Conservation (phyloP, 805 yeast species). For the baker's yeast (Saccharomyces cerevisiae) region DNA sequence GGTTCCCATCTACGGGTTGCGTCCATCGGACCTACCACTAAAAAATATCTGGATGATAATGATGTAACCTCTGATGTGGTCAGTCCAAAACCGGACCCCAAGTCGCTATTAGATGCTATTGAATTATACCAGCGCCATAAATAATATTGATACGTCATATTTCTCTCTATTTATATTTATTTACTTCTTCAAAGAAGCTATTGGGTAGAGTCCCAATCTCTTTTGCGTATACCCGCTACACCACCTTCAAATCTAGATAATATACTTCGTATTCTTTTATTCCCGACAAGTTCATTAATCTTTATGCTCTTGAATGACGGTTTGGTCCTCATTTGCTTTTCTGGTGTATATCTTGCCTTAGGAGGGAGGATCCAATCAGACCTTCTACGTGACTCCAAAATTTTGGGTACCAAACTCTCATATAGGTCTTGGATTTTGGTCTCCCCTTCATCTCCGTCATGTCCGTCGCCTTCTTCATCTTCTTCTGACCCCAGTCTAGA, state of each 20-base stretch:
- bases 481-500: not conserved
- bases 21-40: constrained; percentile 90
- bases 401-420: constrained; percentile 27
- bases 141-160: not conserved
- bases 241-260: constrained; percentile 30
- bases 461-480: constrained; percentile 3
- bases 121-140: constrained; percentile 2
- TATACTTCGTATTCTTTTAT: constrained; percentile 19
- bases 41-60: constrained; percentile 44
- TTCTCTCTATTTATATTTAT: not conserved
- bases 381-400: constrained; percentile 26
- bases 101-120: constrained; percentile 39
- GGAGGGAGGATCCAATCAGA: constrained; percentile 31
- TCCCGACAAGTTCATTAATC: constrained; percentile 23
- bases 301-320: constrained; percentile 26
- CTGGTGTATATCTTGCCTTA: constrained; percentile 25
- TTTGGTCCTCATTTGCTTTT: constrained; percentile 27
- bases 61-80: constrained; percentile 55
- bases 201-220: constrained; percentile 9
- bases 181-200: not conserved
- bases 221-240: constrained; percentile 26
- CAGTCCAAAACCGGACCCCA: constrained; percentile 66
- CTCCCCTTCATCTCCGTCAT: constrained; percentile 3
- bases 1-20: constrained; percentile 44
- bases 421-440: constrained; percentile 20